phyloP scores from a whole-genome alignment of 2,329 filamentous ascomycete species.

The Colletotrichum sp. region DNA sequence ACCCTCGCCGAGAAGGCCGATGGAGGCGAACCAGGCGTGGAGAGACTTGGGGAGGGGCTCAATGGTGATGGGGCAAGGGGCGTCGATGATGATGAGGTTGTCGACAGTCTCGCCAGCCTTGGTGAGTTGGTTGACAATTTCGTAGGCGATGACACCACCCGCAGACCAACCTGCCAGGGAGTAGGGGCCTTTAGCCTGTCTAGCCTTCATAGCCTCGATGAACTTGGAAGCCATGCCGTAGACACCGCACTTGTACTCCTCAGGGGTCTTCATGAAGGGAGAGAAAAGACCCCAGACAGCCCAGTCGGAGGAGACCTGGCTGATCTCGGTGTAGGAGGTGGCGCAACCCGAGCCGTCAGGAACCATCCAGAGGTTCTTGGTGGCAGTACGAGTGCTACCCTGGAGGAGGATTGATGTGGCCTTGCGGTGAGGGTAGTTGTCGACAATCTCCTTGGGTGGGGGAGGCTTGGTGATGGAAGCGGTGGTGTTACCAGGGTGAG shows the following conservation, averaged over 20 bases:
- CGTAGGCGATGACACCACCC: slow-evolving; percentile 75
- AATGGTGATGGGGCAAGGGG: slow-evolving; percentile 70
- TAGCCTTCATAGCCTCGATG: slow-evolving; percentile 65
- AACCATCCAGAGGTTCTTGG: slow-evolving; percentile 56
- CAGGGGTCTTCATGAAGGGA: slow-evolving; percentile 67
- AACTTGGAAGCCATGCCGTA: slow-evolving; percentile 59
- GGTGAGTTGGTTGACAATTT: slow-evolving; percentile 66
- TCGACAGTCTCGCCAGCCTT: slow-evolving; percentile 62
- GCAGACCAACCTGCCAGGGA: slow-evolving; percentile 77
- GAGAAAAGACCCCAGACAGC: slow-evolving; percentile 63
- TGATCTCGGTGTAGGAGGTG: slow-evolving; percentile 70
- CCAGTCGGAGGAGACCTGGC: slow-evolving; percentile 52
- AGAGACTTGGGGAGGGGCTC: slow-evolving; percentile 69
- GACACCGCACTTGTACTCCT: slow-evolving; percentile 61
- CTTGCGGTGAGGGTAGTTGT: slow-evolving; percentile 55
- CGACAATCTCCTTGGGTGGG: slow-evolving; percentile 39
- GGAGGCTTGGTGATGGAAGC: slow-evolving; percentile 52
- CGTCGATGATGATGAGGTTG: slow-evolving; percentile 68
- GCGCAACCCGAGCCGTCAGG: slow-evolving; percentile 64
- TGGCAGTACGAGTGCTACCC: slow-evolving; percentile 49
- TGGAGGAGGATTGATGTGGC: slow-evolving; percentile 52
- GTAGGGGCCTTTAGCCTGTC: slow-evolving; percentile 73
- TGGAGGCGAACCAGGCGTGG: slow-evolving; percentile 74
- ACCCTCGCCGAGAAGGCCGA: slow-evolving; percentile 71
- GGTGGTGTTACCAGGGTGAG: slow-evolving; percentile 41